Evolutionary conservation across 1,284 basidiomycete species (phyloP).

Genomic region (Thelephora terrestris): DNA sequence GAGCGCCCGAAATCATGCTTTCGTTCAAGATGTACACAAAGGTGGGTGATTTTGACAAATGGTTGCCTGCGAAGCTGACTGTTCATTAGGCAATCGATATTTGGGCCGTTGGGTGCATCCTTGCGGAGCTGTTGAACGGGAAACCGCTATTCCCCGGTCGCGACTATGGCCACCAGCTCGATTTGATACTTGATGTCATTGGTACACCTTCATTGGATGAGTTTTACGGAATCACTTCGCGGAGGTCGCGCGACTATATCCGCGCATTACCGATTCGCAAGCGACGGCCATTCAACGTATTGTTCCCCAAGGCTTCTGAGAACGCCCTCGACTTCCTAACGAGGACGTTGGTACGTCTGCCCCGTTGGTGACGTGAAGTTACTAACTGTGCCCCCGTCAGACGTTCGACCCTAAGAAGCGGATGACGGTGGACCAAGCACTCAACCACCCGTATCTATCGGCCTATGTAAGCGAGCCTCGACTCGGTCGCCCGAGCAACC

Average conservation of each 20-base stretch:
- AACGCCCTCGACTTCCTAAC: conserved; percentile 79
- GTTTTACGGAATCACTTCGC: conserved; percentile 79
- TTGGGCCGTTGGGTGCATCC: conserved; percentile 84
- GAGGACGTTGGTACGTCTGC: conserved; percentile 56
- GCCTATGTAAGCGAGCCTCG: conserved; percentile 38
- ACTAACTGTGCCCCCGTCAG: conserved; percentile 18
- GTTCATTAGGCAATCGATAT: conserved; percentile 58
- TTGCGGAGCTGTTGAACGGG: conserved; percentile 78
- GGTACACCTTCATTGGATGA: conserved; percentile 82
- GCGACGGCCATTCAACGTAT: conserved; percentile 43
- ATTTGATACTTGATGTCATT: conserved; percentile 81
- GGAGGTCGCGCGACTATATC: conserved; percentile 79
- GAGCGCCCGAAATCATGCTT: conserved; percentile 85
- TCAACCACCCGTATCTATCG: conserved; percentile 67
- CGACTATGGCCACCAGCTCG: conserved; percentile 83
- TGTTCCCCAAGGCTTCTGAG: conserved; percentile 64
- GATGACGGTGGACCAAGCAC: conserved; percentile 76
- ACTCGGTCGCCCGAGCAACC: background rate
- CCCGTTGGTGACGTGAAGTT: conserved; percentile 15
- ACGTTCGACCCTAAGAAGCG: conserved; percentile 85
- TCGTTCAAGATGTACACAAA: conserved; percentile 81
- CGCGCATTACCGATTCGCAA: conserved; percentile 67
- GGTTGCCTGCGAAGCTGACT: background rate
- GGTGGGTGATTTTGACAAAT: conserved; percentile 20
- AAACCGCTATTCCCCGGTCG: conserved; percentile 81